These are phyloP conservation scores for Monosporascus ibericus DNA, from an alignment of 2,329 filamentous ascomycete species.

Conservation along the genomic window DNA sequence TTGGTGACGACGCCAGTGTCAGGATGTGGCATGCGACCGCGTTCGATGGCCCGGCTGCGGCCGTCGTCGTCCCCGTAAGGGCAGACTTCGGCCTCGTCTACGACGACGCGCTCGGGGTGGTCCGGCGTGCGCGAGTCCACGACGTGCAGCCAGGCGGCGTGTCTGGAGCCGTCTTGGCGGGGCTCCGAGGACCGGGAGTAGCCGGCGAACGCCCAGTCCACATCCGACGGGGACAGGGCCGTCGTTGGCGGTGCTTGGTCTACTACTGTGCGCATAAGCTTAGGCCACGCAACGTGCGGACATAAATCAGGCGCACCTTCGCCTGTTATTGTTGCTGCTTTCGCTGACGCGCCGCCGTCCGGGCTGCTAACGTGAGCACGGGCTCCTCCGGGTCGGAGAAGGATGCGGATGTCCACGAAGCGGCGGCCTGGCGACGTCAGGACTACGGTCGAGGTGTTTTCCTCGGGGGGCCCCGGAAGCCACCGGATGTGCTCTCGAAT, in stretches of 20 bases:
- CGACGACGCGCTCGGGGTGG: slow-evolving; percentile 26
- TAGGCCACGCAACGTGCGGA: background rate
- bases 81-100: slow-evolving; percentile 54
- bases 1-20: slow-evolving; percentile 39
- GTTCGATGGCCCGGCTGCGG: slow-evolving; percentile 38
- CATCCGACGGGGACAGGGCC: slow-evolving; percentile 17
- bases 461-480: slow-evolving; percentile 43
- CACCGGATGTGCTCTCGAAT: slow-evolving; percentile 54
- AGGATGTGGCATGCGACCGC: slow-evolving; percentile 54
- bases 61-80: slow-evolving; percentile 25
- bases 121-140: slow-evolving; percentile 46
- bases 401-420: slow-evolving; percentile 58
- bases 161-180: slow-evolving; percentile 20
- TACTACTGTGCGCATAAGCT: background rate
- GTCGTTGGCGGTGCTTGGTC: background rate
- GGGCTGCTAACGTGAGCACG: background rate
- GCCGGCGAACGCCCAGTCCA: slow-evolving; percentile 64
- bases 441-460: slow-evolving; percentile 60
- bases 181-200: slow-evolving; percentile 33
- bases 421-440: slow-evolving; percentile 50
- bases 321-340: background rate
- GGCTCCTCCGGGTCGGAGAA: slow-evolving; percentile 17
- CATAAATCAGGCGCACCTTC: background rate
- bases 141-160: slow-evolving; percentile 51
- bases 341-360: background rate